Evolutionary conservation across 139 green algal species (phyloP).

Genomic region (Ettlia oleoabundans): DNA sequence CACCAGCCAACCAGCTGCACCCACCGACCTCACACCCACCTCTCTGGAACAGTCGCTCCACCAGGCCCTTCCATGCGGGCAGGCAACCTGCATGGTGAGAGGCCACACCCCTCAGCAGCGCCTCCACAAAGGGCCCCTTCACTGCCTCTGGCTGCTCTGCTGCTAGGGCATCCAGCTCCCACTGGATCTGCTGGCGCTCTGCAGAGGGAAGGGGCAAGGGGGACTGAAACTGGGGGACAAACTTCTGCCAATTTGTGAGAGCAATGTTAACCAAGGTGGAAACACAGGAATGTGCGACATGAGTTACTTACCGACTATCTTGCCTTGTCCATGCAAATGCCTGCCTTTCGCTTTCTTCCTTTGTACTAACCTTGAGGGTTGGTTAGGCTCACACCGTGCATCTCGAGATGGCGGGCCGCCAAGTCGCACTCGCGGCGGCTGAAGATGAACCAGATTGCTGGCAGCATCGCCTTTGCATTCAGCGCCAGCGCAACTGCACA

Average conservation of each 20-base stretch:
- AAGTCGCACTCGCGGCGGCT: slow-evolving; percentile 79
- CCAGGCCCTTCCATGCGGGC: slow-evolving; percentile 90
- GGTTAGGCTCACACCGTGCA: slow-evolving; percentile 51
- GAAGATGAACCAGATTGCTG: slow-evolving; percentile 95
- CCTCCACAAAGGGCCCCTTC: slow-evolving; percentile 58
- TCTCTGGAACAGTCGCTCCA: slow-evolving; percentile 91
- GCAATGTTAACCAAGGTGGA: too few relatives aligned
- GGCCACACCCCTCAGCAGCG: slow-evolving; percentile 79
- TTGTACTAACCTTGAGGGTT: slow-evolving; percentile 9
- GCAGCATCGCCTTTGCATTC: slow-evolving; percentile 71
- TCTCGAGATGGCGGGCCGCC: slow-evolving; percentile 24
- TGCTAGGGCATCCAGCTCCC: slow-evolving; percentile 65
- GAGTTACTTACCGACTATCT: too few relatives aligned
- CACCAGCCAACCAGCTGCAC: too few relatives aligned
- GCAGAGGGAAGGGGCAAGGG: neutral
- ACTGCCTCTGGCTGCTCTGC: slow-evolving; percentile 81
- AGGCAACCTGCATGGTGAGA: slow-evolving; percentile 94
- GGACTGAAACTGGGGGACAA: neutral
- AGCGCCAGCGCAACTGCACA: slow-evolving; percentile 53
- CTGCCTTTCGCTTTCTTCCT: neutral
- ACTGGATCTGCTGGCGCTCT: slow-evolving; percentile 62
- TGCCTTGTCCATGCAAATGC: neutral
- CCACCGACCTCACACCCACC: slow-evolving; percentile 46
- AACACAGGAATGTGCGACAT: too few relatives aligned
- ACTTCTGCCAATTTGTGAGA: neutral